phyloP scores from a whole-genome alignment of 768 basidiomycete species.

The Lenzites betulinus region DNA sequence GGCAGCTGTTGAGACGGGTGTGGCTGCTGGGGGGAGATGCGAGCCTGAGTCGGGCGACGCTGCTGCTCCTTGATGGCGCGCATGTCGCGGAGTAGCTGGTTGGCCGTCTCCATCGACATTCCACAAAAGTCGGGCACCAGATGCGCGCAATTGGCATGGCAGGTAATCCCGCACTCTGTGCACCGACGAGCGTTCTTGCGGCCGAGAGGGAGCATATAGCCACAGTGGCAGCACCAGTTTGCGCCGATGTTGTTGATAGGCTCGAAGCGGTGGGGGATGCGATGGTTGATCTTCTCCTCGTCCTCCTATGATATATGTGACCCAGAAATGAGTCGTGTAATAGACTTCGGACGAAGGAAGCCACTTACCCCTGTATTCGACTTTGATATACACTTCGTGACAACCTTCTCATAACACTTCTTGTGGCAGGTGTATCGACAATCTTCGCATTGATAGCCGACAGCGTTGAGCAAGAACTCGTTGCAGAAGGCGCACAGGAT shows the following conservation, averaged over 20 bases:
- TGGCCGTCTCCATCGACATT: slow-evolving; percentile 99
- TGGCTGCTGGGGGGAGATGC: slow-evolving; percentile 37
- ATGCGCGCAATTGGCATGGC: slow-evolving; percentile 96
- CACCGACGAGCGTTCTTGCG: slow-evolving; percentile 97
- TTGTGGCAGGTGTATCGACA: slow-evolving; percentile 99
- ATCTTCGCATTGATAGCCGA: slow-evolving; percentile 99
- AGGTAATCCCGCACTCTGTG: slow-evolving; percentile 94
- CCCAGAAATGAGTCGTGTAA: not conserved
- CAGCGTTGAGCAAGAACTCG: slow-evolving; percentile 95
- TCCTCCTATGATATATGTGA: slow-evolving; percentile 72
- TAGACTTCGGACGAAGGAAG: not conserved
- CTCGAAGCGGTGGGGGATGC: slow-evolving; percentile 98
- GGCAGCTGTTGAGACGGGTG: slow-evolving; percentile 6
- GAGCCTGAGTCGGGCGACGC: slow-evolving; percentile 36
- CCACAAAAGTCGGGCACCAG: slow-evolving; percentile 99
- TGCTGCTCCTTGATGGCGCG: slow-evolving; percentile 80
- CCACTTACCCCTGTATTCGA: slow-evolving; percentile 85
- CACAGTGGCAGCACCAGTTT: slow-evolving; percentile 99
- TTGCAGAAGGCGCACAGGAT: slow-evolving; percentile 98
- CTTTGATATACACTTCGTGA: slow-evolving; percentile 99
- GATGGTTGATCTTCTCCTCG: slow-evolving; percentile 98
- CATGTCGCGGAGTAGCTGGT: slow-evolving; percentile 86
- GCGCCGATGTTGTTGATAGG: slow-evolving; percentile 95
- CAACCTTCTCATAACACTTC: slow-evolving; percentile 98
- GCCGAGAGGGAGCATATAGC: slow-evolving; percentile 95